phyloP scores from a whole-genome alignment of 2,329 filamentous ascomycete genomes.

The Talaromyces sp. region DNA sequence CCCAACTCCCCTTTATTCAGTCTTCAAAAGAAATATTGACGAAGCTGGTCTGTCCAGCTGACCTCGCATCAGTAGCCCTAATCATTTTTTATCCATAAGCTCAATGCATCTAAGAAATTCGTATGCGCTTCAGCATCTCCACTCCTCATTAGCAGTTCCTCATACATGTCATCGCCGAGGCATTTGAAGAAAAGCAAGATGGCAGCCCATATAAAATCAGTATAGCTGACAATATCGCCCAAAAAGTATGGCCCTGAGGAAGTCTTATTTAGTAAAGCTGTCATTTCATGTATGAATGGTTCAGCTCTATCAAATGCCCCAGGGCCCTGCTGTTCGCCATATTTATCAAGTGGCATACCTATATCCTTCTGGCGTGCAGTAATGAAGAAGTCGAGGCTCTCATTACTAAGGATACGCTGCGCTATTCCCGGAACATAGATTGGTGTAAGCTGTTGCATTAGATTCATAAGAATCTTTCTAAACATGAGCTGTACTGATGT shows the following conservation, averaged over 20 bases:
- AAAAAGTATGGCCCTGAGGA: conserved; percentile 55
- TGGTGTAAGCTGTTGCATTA: conserved; percentile 33
- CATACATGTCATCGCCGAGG: conserved; percentile 37
- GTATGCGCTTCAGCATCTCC: conserved; percentile 18
- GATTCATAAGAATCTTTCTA: conserved; percentile 37
- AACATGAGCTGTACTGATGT: conserved; percentile 42
- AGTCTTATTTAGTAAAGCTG: conserved; percentile 50
- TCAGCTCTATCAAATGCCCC: conserved; percentile 46
- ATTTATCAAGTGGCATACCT: conserved; percentile 52
- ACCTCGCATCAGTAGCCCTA: no score
- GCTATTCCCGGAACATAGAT: conserved; percentile 49
- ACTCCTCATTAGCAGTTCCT: conserved; percentile 30
- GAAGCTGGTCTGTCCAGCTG: no score
- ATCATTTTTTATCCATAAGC: background rate
- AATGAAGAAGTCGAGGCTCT: conserved; percentile 53
- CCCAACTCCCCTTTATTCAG: no score
- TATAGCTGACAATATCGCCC: conserved; percentile 52
- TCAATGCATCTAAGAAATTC: conserved; percentile 16
- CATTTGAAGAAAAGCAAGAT: conserved; percentile 43
- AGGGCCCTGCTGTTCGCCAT: conserved; percentile 47
- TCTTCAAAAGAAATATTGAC: no score
- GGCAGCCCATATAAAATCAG: conserved; percentile 54
- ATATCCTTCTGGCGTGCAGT: conserved; percentile 45
- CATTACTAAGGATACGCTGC: conserved; percentile 47
- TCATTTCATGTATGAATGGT: conserved; percentile 32